These are phyloP conservation scores for Ulota crispa DNA, from an alignment of 225 moss, liverwort and hornwort genomes.

Conservation along the genomic window DNA sequence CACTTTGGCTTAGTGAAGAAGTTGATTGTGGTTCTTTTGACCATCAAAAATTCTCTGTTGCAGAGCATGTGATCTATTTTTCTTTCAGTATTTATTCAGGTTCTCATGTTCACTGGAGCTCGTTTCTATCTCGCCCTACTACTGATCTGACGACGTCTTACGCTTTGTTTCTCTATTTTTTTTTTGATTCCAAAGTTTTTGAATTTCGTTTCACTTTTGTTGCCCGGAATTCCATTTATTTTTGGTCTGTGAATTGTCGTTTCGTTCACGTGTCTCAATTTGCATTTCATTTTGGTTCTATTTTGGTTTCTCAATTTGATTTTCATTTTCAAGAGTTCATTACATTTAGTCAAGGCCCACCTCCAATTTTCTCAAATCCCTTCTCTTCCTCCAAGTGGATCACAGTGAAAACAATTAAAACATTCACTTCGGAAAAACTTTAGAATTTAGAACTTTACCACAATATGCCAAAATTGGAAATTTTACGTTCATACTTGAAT, in stretches of 20 bases:
- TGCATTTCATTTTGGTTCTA: neutral
- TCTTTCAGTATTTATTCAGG: constrained; percentile 27
- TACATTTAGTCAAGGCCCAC: too few relatives aligned
- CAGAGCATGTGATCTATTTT: neutral
- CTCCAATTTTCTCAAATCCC: too few relatives aligned
- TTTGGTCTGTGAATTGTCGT: neutral
- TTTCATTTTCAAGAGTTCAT: too few relatives aligned
- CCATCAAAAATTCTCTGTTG: neutral
- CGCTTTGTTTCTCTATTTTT: neutral
- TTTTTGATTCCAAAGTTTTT: neutral
- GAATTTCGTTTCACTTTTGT: neutral
- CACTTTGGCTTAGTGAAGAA: constrained; percentile 30
- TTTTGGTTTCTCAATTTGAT: too few relatives aligned
- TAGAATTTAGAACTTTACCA: too few relatives aligned
- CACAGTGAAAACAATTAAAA: too few relatives aligned
- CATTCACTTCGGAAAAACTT: too few relatives aligned
- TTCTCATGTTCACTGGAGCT: neutral
- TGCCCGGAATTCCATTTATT: neutral
- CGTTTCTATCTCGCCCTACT: neutral
- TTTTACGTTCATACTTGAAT: too few relatives aligned
- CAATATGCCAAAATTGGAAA: too few relatives aligned
- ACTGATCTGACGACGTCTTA: neutral
- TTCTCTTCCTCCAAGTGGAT: too few relatives aligned
- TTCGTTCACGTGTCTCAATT: neutral
- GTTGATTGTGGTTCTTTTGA: constrained; percentile 8